Evolutionary conservation across 169 alveolate genomes (phyloP), one percentile per base, ranked within the genome.

Genomic region (Plasmodium relictum): DNA sequence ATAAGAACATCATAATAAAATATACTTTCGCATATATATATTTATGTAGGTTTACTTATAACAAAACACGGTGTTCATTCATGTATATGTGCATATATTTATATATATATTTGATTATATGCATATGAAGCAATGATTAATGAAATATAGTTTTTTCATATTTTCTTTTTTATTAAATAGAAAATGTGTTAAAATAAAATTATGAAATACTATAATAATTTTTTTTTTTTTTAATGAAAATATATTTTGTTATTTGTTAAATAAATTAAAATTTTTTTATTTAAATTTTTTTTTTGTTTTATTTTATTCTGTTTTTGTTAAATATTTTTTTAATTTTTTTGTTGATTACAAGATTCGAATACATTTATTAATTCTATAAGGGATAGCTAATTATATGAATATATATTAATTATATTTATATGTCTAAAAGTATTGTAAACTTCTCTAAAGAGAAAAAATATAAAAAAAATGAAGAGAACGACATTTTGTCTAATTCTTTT

Each of bases 381-480:
- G 39, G 3, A 31, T 31, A 31, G 3, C 39, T 31, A 31, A 31
- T 31, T 31, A 31, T 71, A 20, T 71, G 31, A 26, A 56, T 39
- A 71, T 5, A 10, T 50, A 6, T 70, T 16, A 54, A 54, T 9
- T 54, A 54, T 54, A 54, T 54, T 54, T 18, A 54, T 2, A 12
- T 54, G n/a, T 54, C 9, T 14, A 54, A 18, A 54, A 14, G 37
- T 18, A 18, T 31, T 2, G 39, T 1, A 48, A 48, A 48, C 2
- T 48, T 48, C 6, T 14, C 20, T 48, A 24, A 20, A 59, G 7
- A 24, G 8, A 12, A 31, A 24, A 6, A 65, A 16, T 63, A 26
- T 26, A 63, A 22, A 63, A 8, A 42, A 39, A 62, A 65, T 42
- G 24, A 65, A 16, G 74, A 78, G 42, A 24, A 70, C 48, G 45